Evolutionary conservation across 129 eudicot genomes (phyloP), one percentile per base, ranked within the genome.

Genomic region (Flaveria robusta): DNA sequence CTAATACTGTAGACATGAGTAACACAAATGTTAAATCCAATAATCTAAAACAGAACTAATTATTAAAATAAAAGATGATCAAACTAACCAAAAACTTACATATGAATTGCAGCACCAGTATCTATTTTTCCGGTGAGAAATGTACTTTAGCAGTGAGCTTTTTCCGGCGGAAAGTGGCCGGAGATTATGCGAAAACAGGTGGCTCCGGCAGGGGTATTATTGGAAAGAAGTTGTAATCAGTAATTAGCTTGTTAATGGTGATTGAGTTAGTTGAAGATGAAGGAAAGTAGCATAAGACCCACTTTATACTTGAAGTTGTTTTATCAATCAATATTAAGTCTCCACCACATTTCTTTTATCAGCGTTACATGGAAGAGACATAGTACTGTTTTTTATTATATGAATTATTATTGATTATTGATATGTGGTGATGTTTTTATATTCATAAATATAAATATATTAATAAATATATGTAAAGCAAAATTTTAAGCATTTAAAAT

Each of bases 61-160:
- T 42, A 42, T 9, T 43, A 47, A 47, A n/a, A n/a, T n/a, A 12
- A 13, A 46, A 46, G 12, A 10, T 13, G n/a, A 3, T 13, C 51
- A 46, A 46, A 37, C 34, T 47, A 26, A 60, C 4, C 26, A n/a
- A 47, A 8, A 71, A 63, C 82, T 71, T 79, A 79, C 82, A 20
- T 71, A 9, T 12, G 54, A 62, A 63, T 18, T 3, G 77, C 31
- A 60, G 54, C 74, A 34, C 18, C n/a, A 47, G 18, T 15, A 8
- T 27, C 23, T 24, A 16, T 7, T 9, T 76, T 37, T 64, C 72
- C 79, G 34, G 37, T 3, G 51, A 14, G 9, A 19, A 75, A n/a
- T 45, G 71, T 31, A 18, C 52, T 68, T 22, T 46, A 11, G 22
- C 51, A 41, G 71, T 45, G 39, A 37, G 7, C 43, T 70, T 46